Conservation (phyloP, 176 grass and related monocot genomes). For the Bolboschoenus planiculmis region DNA sequence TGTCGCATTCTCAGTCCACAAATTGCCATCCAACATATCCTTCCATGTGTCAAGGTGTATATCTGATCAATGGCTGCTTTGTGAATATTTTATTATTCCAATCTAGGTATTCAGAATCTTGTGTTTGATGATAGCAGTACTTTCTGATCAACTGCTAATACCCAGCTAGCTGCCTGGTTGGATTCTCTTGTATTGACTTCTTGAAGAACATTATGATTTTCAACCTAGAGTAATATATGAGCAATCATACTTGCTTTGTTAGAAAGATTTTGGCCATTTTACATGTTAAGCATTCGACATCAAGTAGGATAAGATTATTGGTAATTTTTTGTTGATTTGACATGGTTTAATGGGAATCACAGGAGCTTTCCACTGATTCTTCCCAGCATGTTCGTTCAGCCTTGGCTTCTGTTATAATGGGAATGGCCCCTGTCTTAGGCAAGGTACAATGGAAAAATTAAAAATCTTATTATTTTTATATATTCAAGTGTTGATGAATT, state of each 20-base stretch:
- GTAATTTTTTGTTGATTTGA: background rate
- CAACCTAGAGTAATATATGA: background rate
- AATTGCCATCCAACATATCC: slow-evolving; percentile 74
- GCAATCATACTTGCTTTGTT: background rate
- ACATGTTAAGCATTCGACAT: background rate
- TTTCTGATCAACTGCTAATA: background rate
- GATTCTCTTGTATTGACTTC: background rate
- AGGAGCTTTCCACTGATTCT: slow-evolving; percentile 90
- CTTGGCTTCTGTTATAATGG: slow-evolving; percentile 98
- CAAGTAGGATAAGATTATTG: background rate
- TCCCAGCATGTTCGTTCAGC: slow-evolving; percentile 98
- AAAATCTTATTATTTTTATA: slow-evolving; percentile 2
- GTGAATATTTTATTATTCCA: background rate
- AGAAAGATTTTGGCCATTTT: background rate
- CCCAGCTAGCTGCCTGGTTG: background rate
- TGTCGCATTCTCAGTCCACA: slow-evolving; percentile 68
- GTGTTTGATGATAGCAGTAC: background rate
- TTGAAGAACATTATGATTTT: background rate
- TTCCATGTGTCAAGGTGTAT: slow-evolving; percentile 83
- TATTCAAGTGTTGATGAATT: background rate
- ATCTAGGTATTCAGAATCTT: background rate
- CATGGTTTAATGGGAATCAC: background rate
- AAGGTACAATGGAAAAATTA: slow-evolving; percentile 44
- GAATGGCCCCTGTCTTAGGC: slow-evolving; percentile 89
- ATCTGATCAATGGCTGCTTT: background rate